phyloP scores from a whole-genome alignment of 148 eudicot species.

The Cornus florida region DNA sequence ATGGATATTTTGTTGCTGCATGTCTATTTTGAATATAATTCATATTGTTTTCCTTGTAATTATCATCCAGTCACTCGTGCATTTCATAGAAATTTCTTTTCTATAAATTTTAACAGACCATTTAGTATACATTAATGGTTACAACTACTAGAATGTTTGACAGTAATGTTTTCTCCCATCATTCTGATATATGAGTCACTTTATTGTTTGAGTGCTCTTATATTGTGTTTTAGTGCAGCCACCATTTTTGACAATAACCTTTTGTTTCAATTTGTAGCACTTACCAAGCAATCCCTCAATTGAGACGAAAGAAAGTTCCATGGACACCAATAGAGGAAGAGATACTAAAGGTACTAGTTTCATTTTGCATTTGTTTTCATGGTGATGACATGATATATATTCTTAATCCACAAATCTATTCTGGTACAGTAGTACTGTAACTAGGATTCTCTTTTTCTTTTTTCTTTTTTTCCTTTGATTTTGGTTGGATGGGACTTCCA shows the following conservation, averaged over 20 bases:
- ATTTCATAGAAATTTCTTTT: neutral
- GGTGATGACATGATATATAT: neutral
- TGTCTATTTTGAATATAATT: neutral
- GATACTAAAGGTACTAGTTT: constrained; percentile 29
- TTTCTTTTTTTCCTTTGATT: too few species aligned
- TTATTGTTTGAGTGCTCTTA: neutral
- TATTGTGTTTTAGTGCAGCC: neutral
- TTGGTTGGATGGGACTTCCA: neutral
- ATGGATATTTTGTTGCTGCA: neutral
- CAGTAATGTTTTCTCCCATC: neutral
- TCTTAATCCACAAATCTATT: neutral
- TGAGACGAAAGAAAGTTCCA: constrained; percentile 40
- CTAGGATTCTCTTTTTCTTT: too few species aligned
- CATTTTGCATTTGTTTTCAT: neutral
- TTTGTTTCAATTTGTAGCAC: constrained; percentile 29
- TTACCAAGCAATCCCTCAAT: constrained; percentile 21
- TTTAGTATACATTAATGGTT: neutral
- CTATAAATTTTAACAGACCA: neutral
- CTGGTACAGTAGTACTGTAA: too few species aligned
- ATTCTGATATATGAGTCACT: neutral
- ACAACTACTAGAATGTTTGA: neutral
- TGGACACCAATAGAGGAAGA: constrained; percentile 58
- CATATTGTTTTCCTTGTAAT: neutral
- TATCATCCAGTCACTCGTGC: neutral
- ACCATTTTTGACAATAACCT: neutral